Conservation (phyloP, 805 yeast species). For the Maudiozyma bulderi region DNA sequence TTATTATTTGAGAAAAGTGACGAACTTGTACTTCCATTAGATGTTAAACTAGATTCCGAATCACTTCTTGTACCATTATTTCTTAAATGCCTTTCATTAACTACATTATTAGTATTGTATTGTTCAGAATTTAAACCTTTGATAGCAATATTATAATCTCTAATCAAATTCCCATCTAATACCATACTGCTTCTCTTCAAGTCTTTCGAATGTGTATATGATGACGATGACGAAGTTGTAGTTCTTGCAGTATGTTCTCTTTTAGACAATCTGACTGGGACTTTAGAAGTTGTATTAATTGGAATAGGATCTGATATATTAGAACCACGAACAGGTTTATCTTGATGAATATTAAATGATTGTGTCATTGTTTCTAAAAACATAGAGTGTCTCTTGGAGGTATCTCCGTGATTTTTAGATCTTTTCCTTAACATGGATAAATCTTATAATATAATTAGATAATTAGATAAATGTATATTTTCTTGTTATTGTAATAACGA, state of each 20-base stretch:
- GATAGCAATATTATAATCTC: slow-evolving; percentile 23
- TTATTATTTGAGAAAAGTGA: slow-evolving; percentile 5
- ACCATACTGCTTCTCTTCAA: slow-evolving; percentile 18
- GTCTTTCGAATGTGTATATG: background rate
- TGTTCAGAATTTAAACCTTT: slow-evolving; percentile 1
- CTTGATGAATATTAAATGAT: background rate
- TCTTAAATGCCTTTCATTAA: background rate
- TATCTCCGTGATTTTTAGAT: background rate
- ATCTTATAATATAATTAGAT: background rate
- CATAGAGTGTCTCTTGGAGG: slow-evolving; percentile 17
- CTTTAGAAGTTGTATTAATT: background rate
- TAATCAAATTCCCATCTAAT: slow-evolving; percentile 20
- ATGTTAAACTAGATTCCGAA: slow-evolving; percentile 4
- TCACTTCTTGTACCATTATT: background rate
- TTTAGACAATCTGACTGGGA: background rate
- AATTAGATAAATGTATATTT: no score
- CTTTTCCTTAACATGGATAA: background rate
- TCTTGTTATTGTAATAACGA: no score
- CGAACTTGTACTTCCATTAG: slow-evolving; percentile 1
- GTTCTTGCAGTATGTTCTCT: background rate
- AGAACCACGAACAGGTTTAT: background rate
- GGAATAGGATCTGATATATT: slow-evolving; percentile 1
- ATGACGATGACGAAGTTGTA: background rate
- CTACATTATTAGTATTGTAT: no score
- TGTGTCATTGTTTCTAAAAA: slow-evolving; percentile 7